Percentiles rank a stretch among this genome's conserved stretches.
These are phyloP conservation scores for Leucaena leucocephala DNA, from an alignment of 306 rosid genomes.

Conservation along the genomic window DNA sequence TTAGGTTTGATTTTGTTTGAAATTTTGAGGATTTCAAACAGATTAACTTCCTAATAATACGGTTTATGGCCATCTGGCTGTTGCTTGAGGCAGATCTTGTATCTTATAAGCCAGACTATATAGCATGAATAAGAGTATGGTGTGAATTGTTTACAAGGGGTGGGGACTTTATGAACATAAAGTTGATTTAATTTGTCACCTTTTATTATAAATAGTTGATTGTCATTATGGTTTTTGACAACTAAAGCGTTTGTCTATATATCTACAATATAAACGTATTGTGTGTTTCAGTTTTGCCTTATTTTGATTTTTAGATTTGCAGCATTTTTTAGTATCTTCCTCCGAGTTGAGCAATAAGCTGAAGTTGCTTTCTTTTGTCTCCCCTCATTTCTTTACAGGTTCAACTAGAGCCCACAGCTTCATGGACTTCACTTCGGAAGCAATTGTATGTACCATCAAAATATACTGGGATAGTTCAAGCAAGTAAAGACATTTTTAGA, in stretches of 20 bases:
- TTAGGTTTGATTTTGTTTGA: slow-evolving; percentile 20
- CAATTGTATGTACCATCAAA: slow-evolving; percentile 66
- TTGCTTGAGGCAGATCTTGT: not conserved
- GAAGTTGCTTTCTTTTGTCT: slow-evolving; percentile 13
- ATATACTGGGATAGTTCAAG: slow-evolving; percentile 90
- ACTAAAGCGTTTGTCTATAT: no score
- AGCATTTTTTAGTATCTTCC: slow-evolving; percentile 5
- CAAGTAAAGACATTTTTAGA: slow-evolving; percentile 76
- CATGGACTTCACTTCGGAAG: slow-evolving; percentile 71
- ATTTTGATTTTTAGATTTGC: not conserved
- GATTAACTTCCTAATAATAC: not conserved
- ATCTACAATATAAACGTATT: no score
- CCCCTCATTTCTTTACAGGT: slow-evolving; percentile 53
- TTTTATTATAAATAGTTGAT: not conserved
- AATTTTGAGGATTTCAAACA: not conserved
- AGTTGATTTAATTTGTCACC: not conserved
- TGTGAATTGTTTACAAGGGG: not conserved
- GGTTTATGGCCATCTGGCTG: not conserved
- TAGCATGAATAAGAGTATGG: not conserved
- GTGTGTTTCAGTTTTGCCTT: not conserved
- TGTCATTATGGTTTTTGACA: not conserved
- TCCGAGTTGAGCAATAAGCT: slow-evolving; percentile 1
- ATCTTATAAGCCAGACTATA: not conserved
- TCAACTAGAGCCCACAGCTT: slow-evolving; percentile 84
- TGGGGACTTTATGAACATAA: not conserved